phyloP scores from a whole-genome alignment of 2,329 filamentous ascomycete species.

The Hysterium pulicare region DNA sequence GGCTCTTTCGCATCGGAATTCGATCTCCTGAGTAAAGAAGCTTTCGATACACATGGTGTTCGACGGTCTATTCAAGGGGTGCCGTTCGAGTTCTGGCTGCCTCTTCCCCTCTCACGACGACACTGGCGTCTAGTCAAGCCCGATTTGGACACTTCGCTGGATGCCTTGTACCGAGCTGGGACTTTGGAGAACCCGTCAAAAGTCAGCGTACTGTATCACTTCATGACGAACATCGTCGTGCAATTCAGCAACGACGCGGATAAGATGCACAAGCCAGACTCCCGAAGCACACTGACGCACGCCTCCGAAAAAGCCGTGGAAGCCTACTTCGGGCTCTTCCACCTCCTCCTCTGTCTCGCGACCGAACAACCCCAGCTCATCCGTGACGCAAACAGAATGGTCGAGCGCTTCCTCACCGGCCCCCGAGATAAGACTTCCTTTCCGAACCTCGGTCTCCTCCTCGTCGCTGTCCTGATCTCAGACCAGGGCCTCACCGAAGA shows the following conservation, averaged over 20 bases:
- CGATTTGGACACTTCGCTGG: conserved; percentile 24
- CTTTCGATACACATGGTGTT: conserved; percentile 36
- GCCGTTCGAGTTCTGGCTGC: conserved; percentile 44
- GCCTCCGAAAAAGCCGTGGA: conserved; percentile 54
- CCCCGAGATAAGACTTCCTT: conserved; percentile 41
- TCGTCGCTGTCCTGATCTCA: conserved; percentile 48
- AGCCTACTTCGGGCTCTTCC: conserved; percentile 53
- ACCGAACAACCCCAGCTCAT: conserved; percentile 37
- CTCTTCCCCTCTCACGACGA: conserved; percentile 44
- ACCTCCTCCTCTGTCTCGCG: conserved; percentile 49
- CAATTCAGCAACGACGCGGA: conserved; percentile 41
- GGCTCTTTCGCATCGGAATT: conserved; percentile 47
- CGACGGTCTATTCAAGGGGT: conserved; percentile 44
- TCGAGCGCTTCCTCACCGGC: conserved; percentile 40
- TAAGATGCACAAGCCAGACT: conserved; percentile 10
- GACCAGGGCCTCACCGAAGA: conserved; percentile 40
- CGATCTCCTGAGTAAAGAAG: conserved; percentile 46
- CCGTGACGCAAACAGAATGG: conserved; percentile 38
- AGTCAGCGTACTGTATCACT: conserved; percentile 42
- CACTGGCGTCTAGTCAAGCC: conserved; percentile 44
- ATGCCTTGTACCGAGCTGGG: conserved; percentile 21
- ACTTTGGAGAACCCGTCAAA: conserved; percentile 17
- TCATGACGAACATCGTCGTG: conserved; percentile 53
- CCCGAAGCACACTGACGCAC: conserved; percentile 43
- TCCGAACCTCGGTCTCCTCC: conserved; percentile 50